Evolutionary conservation across 352 stramenopile species (phyloP), one percentile per base, ranked within the genome.

Genomic region (Globisporangium cystogenes): DNA sequence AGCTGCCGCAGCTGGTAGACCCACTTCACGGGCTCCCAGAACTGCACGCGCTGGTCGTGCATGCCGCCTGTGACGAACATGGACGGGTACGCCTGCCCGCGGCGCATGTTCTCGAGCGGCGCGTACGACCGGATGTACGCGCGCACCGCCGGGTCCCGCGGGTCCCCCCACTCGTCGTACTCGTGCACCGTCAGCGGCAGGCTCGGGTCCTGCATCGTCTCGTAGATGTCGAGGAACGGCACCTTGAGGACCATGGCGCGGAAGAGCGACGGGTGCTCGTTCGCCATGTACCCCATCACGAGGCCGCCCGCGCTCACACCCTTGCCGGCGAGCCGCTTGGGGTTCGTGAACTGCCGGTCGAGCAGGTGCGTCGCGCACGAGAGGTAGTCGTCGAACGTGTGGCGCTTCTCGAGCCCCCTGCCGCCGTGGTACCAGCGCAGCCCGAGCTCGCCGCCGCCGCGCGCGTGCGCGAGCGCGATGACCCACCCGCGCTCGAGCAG

Each of bases 121-220:
- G 81, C 79, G 53, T 94, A 95, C n/a, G 83, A 90, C 26, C 70
- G 55, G 37, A 95, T 93, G 65, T 92, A 94, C 20, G 72, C 65
- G 27, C 62, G 61, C 14, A 78, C 70, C 6, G 70, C 56, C 1
- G 60, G 55, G 21, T 84, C 69, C 3, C 11, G 39, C 14, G 82
- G 81, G 50, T 97, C 82, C 3, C 89, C 87, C 88, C 88, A 97
- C 63, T 97, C 90, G 46, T 96, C 86, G 53, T 96, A 96, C 67
- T 97, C 90, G 59, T 97, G 84, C 18, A 96, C 65, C 12, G 90
- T 97, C 2, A 97, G 71, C 4, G 87, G 86, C 15, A 96, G 69
- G 18, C 55, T 76, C 15, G 80, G 62, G 51, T 97, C 87, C 53
- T 78, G 65, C 88, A 97, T 97, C 1, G 90, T 94, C 20, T 72